These are phyloP conservation scores for Epichloe festucae DNA, from an alignment of 2,329 filamentous ascomycete species.

Conservation along the genomic window DNA sequence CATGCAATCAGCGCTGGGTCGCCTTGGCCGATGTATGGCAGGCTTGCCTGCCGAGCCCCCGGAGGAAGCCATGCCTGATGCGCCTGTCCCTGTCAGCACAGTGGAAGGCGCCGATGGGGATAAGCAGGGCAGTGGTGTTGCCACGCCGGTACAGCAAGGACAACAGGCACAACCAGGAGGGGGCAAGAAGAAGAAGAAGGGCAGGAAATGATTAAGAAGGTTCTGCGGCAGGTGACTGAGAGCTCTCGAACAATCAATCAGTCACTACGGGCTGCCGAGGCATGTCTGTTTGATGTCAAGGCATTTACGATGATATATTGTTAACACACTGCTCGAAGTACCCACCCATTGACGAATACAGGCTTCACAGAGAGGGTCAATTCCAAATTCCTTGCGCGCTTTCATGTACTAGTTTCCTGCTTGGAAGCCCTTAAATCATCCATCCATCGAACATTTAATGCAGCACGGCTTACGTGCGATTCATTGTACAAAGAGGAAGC, in stretches of 20 bases:
- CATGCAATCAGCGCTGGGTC: constrained; percentile 57
- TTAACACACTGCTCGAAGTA: neutral
- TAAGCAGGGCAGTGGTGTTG: constrained; percentile 19
- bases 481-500: neutral
- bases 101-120: constrained; percentile 8
- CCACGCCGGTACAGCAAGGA: constrained; percentile 13
- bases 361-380: neutral
- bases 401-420: neutral
- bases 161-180: constrained; percentile 19
- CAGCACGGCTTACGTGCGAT: neutral
- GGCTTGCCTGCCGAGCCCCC: constrained; percentile 31
- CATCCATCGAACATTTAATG: constrained; percentile 8
- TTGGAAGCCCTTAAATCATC: constrained; percentile 3
- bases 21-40: constrained; percentile 57
- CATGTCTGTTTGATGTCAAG: neutral
- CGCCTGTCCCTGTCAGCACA: constrained; percentile 12
- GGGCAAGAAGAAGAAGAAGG: constrained; percentile 58
- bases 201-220: constrained; percentile 39
- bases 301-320: neutral
- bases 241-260: neutral
- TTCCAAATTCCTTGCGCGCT: neutral
- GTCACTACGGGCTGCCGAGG: neutral
- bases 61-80: constrained; percentile 31
- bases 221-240: neutral
- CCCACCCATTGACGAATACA: neutral